These are phyloP conservation scores for Bryoerythrophyllum caledonicum DNA, from an alignment of 225 moss, liverwort and hornwort species.

Conservation along the genomic window DNA sequence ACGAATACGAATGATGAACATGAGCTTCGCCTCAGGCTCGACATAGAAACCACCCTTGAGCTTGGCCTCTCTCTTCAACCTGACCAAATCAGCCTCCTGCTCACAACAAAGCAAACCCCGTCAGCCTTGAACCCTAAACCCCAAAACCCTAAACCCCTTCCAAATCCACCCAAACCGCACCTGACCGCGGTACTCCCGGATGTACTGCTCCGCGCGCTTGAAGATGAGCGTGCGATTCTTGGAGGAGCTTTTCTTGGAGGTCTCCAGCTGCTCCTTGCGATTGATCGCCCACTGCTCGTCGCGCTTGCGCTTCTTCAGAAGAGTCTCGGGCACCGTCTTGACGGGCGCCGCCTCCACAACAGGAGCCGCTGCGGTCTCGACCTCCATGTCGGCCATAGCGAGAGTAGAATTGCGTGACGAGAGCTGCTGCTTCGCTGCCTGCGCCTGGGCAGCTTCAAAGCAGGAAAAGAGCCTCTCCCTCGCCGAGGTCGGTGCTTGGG, in stretches of 20 bases:
- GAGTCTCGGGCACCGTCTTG: constrained; percentile 61
- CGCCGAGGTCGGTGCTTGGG: neutral
- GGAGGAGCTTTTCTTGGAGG: constrained; percentile 41
- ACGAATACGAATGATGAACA: constrained; percentile 80
- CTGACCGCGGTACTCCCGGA: constrained; percentile 67
- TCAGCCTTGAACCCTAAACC: constrained; percentile 9
- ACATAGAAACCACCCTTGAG: constrained; percentile 65
- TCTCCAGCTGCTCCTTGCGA: constrained; percentile 53
- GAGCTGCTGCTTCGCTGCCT: neutral
- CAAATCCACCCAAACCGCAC: constrained; percentile 11
- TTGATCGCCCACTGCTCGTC: constrained; percentile 74
- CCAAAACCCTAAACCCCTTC: neutral
- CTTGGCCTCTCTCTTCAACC: constrained; percentile 73
- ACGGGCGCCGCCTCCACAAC: constrained; percentile 14
- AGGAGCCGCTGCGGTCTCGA: neutral
- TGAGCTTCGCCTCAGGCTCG: constrained; percentile 75
- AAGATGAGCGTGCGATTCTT: constrained; percentile 55
- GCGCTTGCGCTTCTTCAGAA: constrained; percentile 78
- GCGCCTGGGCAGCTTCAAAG: neutral
- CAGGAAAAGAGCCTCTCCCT: neutral
- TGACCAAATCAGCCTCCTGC: constrained; percentile 67
- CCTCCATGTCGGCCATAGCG: constrained; percentile 12
- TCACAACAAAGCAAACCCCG: neutral
- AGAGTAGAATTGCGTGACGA: neutral
- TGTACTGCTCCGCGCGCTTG: constrained; percentile 72